Evolutionary conservation across 1,139 yeast genomes (phyloP), one percentile per base, ranked within the genome.

Genomic region (Saccharomyces hybrid): DNA sequence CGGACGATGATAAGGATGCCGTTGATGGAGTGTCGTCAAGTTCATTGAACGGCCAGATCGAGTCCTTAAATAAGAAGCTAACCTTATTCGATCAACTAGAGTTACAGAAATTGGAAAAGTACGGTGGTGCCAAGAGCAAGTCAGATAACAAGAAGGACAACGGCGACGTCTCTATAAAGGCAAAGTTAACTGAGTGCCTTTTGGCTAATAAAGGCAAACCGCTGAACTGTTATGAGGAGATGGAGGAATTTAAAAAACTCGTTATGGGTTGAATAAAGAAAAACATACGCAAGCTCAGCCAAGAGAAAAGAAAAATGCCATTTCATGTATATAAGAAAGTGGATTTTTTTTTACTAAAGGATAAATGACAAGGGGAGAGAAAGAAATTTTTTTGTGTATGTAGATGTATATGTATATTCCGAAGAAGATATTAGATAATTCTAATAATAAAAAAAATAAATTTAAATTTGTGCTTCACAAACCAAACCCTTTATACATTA

Each of bases 181-280:
- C 42, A 38, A 69, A 75, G 8, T 84, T 93, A 31, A 75, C 82
- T 44, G 69, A 76, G 55, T 91, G 99, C 71, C 77, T 91, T 63
- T 73, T 78, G 58, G 78, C 78, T 49, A 88, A 91, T 74, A 75
- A 79, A 63, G 88, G 84, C 42, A 83, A 79, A 68, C 87, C 93
- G 42, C 79, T 93, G 70, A 85, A 88, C 70, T 93, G 99, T 71
- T 86, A 91, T 84, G 90, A 87, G 53, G 89, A 87, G 69, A 90
- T 89, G 27, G 83, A 86, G 66, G 76, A 77, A 55, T 89, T 90
- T 71, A 88, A 84, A 68, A 77, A 76, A 47, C 26, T 62, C 42
- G 61, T 60, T 6, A 32, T 56, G 12, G 56, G 53, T 27, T 55
- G 50, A 26, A 26, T 16, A 16, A 48, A 29, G n/a, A n/a, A 14